Conservation (phyloP, 2,329 filamentous ascomycete species). For the Gaeumannomyces sp. region DNA sequence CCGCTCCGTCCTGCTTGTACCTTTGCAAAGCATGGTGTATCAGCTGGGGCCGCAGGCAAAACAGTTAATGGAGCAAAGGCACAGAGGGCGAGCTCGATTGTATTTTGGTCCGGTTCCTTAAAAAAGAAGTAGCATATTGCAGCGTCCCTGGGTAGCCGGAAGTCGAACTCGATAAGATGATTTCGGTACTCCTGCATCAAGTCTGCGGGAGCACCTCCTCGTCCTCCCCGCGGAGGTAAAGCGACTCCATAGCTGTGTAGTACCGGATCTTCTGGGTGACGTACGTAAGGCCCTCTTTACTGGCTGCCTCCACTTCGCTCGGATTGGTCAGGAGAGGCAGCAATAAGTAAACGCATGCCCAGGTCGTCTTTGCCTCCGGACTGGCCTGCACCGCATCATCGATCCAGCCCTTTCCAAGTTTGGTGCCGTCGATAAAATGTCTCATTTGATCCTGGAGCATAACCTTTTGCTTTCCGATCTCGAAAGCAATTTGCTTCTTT, state of each 20-base stretch:
- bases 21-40: slow-evolving; percentile 26
- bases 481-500: slow-evolving; percentile 6
- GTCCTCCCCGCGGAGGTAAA: slow-evolving; percentile 4
- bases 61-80: slow-evolving; percentile 34
- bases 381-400: slow-evolving; percentile 6
- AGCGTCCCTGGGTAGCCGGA: slow-evolving; percentile 16
- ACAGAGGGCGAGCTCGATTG: slow-evolving; percentile 28
- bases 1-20: slow-evolving; percentile 20
- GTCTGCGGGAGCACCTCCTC: not conserved
- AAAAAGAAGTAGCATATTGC: slow-evolving; percentile 39
- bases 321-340: slow-evolving; percentile 11
- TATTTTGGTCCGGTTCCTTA: slow-evolving; percentile 32
- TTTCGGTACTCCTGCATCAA: not conserved
- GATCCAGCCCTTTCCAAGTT: slow-evolving; percentile 8
- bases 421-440: not conserved
- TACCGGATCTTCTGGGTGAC: slow-evolving; percentile 11
- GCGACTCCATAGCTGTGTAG: slow-evolving; percentile 10
- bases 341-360: slow-evolving; percentile 9
- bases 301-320: slow-evolving; percentile 4
- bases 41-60: slow-evolving; percentile 23
- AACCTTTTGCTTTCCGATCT: slow-evolving; percentile 6
- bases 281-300: slow-evolving; percentile 10
- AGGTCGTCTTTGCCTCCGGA: slow-evolving; percentile 4
- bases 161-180: slow-evolving; percentile 18
- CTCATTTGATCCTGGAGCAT: slow-evolving; percentile 9